Conservation (phyloP, 1,284 basidiomycete species). For the Moniliella sp. region DNA sequence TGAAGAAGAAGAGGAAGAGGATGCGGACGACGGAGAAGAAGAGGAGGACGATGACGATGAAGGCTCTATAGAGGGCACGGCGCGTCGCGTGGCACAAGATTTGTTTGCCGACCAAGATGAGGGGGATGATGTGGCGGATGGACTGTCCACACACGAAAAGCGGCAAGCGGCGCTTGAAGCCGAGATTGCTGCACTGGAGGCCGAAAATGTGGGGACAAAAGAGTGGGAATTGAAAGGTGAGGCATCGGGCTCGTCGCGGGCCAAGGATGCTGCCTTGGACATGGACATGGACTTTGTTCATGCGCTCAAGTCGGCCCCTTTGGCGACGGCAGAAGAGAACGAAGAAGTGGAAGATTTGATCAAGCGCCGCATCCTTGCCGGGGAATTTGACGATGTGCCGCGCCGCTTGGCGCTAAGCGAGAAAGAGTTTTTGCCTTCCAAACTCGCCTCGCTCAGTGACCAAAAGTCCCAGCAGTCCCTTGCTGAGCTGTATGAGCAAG, state of each 20-base stretch:
- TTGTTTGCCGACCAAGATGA: background rate
- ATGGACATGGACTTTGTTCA: slow-evolving; percentile 87
- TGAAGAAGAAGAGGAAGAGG: too few relatives aligned
- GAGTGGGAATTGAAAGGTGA: slow-evolving; percentile 91
- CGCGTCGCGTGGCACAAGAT: background rate
- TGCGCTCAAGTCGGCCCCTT: slow-evolving; percentile 61
- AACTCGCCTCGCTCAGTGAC: slow-evolving; percentile 71
- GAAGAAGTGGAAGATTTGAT: slow-evolving; percentile 69
- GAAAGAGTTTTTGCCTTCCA: slow-evolving; percentile 56
- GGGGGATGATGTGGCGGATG: too few relatives aligned
- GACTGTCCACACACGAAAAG: slow-evolving; percentile 32
- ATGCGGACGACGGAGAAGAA: background rate
- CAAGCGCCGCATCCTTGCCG: slow-evolving; percentile 66
- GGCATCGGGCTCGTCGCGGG: slow-evolving; percentile 56
- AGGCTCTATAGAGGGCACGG: too few relatives aligned
- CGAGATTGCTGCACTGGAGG: slow-evolving; percentile 41
- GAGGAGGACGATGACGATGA: background rate
- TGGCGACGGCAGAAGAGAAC: slow-evolving; percentile 71
- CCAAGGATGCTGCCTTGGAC: slow-evolving; percentile 73
- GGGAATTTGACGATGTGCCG: slow-evolving; percentile 71
- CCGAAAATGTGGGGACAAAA: slow-evolving; percentile 41
- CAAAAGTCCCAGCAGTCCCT: slow-evolving; percentile 49
- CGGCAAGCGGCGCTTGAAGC: slow-evolving; percentile 38
- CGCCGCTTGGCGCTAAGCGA: slow-evolving; percentile 51
- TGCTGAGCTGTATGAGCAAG: slow-evolving; percentile 86